These are phyloP conservation scores for Cubamyces lactineus DNA, from an alignment of 768 basidiomycete species.

Conservation along the genomic window DNA sequence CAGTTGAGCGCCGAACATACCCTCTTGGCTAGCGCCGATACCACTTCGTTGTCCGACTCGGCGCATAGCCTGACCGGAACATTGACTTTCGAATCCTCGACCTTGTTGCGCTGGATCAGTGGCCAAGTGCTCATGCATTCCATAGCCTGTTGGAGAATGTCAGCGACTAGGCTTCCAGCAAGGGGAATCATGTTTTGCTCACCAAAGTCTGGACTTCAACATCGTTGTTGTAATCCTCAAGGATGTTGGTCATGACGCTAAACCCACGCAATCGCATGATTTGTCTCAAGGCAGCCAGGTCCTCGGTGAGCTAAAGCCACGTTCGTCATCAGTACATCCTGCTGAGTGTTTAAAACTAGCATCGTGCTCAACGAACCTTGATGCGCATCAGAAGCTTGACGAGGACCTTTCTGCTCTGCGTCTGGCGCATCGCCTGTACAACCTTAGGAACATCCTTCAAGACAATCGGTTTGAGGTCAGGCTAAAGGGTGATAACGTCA, in stretches of 20 bases:
- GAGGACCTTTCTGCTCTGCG: constrained; percentile 79
- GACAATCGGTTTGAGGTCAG: constrained; percentile 72
- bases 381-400: constrained; percentile 84
- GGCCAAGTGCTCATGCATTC: constrained; percentile 80
- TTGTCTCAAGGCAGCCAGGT: constrained; percentile 74
- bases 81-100: constrained; percentile 75
- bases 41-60: constrained; percentile 55
- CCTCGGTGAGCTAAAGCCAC: constrained; percentile 74
- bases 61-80: constrained; percentile 60
- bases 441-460: constrained; percentile 89
- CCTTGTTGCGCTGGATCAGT: constrained; percentile 84
- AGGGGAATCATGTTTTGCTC: constrained; percentile 32
- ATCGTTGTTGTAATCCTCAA: constrained; percentile 77
- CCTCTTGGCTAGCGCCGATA: constrained; percentile 63
- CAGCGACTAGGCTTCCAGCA: background rate
- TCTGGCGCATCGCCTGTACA: constrained; percentile 88
- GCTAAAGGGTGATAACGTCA: constrained; percentile 45
- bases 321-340: background rate
- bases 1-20: constrained; percentile 41
- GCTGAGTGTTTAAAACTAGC: background rate
- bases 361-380: constrained; percentile 50
- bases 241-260: constrained; percentile 85
- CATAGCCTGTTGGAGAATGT: constrained; percentile 52
- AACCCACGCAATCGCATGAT: constrained; percentile 93
- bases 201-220: constrained; percentile 72